Evolutionary conservation across 768 basidiomycete genomes (phyloP).

Genomic region (Agrocybe praecox): DNA sequence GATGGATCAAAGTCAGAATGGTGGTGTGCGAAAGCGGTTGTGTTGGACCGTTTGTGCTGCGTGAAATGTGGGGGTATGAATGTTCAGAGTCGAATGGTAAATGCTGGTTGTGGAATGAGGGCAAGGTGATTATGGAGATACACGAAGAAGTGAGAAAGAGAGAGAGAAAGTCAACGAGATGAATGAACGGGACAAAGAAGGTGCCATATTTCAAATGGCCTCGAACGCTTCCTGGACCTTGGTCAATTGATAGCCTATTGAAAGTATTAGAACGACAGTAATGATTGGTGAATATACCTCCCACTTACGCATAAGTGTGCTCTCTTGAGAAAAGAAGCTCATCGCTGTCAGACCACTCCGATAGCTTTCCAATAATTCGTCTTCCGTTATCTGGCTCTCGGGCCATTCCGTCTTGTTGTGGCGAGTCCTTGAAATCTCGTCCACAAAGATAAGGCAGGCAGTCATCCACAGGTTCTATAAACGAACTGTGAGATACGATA

Average conservation of each 20-base stretch:
- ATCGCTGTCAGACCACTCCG: slow-evolving; percentile 42
- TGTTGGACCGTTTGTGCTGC: no score
- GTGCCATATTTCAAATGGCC: slow-evolving; percentile 29
- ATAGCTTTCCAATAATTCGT: slow-evolving; percentile 42
- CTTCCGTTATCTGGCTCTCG: slow-evolving; percentile 31
- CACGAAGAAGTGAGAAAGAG: not conserved
- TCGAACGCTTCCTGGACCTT: slow-evolving; percentile 49
- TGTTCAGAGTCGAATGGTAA: not conserved
- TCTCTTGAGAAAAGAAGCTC: slow-evolving; percentile 46
- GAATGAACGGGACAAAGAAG: not conserved
- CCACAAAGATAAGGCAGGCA: slow-evolving; percentile 48
- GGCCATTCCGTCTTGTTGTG: slow-evolving; percentile 33
- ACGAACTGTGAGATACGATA: slow-evolving; percentile 6
- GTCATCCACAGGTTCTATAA: slow-evolving; percentile 47
- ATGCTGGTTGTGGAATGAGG: slow-evolving; percentile 5
- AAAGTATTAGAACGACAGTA: not conserved
- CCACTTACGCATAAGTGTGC: slow-evolving; percentile 46
- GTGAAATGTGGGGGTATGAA: slow-evolving; percentile 6
- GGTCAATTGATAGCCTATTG: slow-evolving; percentile 44
- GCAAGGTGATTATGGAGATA: slow-evolving; percentile 1
- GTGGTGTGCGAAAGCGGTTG: no score
- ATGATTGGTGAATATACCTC: slow-evolving; percentile 7
- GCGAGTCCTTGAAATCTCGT: slow-evolving; percentile 45
- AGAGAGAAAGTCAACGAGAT: slow-evolving; percentile 7
- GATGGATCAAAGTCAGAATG: not conserved